A percentile compares a stretch with the other conserved stretches of the same genome.
phyloP scores from a whole-genome alignment of 2,329 filamentous ascomycete genomes.

The Ceratocystis cubensis region DNA sequence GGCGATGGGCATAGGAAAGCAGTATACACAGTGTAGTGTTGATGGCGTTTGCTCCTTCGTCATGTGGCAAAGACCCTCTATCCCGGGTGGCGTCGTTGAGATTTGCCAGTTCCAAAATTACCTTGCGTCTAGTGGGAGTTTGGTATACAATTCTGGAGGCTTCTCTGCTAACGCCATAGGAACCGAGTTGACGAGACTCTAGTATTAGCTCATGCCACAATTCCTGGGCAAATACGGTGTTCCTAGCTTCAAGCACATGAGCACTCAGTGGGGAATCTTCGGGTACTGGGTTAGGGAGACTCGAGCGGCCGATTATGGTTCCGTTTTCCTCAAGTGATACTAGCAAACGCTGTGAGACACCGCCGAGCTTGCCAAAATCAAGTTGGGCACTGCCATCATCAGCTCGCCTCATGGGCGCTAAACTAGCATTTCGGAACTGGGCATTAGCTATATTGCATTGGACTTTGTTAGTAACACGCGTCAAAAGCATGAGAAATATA shows the following conservation, averaged over 20 bases:
- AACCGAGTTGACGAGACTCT: constrained; percentile 62
- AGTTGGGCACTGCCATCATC: constrained; percentile 64
- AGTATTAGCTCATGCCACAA: constrained; percentile 80
- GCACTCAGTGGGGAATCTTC: constrained; percentile 48
- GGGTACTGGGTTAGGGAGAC: constrained; percentile 35
- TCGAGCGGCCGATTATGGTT: constrained; percentile 44
- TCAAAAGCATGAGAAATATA: constrained; percentile 23
- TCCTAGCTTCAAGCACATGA: constrained; percentile 60
- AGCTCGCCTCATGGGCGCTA: constrained; percentile 64
- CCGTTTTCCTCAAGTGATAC: constrained; percentile 50
- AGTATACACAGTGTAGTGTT: constrained; percentile 60
- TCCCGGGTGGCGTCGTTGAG: constrained; percentile 36
- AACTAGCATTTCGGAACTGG: constrained; percentile 55
- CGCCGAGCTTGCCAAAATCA: constrained; percentile 46
- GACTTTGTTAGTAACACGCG: not conserved
- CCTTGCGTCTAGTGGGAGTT: constrained; percentile 38
- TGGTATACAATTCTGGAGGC: constrained; percentile 45
- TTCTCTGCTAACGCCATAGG: constrained; percentile 55
- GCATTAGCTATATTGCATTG: constrained; percentile 34
- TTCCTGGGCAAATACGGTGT: constrained; percentile 73
- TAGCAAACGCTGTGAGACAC: constrained; percentile 48
- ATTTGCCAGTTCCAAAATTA: constrained; percentile 55
- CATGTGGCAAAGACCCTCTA: constrained; percentile 30
- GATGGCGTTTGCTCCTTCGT: constrained; percentile 50
- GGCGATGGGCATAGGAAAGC: constrained; percentile 64